Base-by-base conservation (phyloP, 257 asterid genomes). In the Mentha longifolia region DNA sequence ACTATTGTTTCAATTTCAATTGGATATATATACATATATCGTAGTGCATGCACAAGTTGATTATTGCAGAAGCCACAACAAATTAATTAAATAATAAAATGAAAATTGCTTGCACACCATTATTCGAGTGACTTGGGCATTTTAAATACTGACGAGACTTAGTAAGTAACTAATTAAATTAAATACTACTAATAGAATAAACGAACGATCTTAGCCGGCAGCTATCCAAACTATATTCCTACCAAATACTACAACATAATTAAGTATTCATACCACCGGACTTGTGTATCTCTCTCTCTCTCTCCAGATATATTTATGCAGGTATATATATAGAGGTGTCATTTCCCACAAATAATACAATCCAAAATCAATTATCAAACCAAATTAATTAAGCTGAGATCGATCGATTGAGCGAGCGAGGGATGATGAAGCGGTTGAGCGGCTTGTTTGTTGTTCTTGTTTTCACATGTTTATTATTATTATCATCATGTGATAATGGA, bases 161-260 rank as follows among this genome's bases (percentile, higher is more conserved):
- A 31, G 61, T 17, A 20, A 50, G 50, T 30, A 31, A 5, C 2
- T 28, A 28, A 28, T 2, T 28, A 28, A 28, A 28, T 22, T 22
- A 22, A 22, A 22, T 22, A 22, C 25, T 22, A 22, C 25, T 22
- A n/a, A n/a, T n/a, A 22, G 25, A 22, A 37, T 37, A 31, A 33
- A 6, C 22, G 37, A 10, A 64, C 25, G 30, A 67, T 31, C 49
- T 52, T 37, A 42, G 73, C 73, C 73, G 65, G 73, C 64, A 37
- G 54, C 41, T 35, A 20, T 20, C 35, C 33, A 4, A 4, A 37
- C n/a, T n/a, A n/a, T n/a, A n/a, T 22, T 22, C 25, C 25, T 22
- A 22, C 25, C 25, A 22, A 22, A 22, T 22, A 22, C 25, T 22
- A 22, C 25, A 2, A 22, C 25, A 22, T 22, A 22, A 22, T 22